These are phyloP conservation scores for Trichoderma sp. DNA, from an alignment of 2,329 filamentous ascomycete species.

Conservation along the genomic window DNA sequence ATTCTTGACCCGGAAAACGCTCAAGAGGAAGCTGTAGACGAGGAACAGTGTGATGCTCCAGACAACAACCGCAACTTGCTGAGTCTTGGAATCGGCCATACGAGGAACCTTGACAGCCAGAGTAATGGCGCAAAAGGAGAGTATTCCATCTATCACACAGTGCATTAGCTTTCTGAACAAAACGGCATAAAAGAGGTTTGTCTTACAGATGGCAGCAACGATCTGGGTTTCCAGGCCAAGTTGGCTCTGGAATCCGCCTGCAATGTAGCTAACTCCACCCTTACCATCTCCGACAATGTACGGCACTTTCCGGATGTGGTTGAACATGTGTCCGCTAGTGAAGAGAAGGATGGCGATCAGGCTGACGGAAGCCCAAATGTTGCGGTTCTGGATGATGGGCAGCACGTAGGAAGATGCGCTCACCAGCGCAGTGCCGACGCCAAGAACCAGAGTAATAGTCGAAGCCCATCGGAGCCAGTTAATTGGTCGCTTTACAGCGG, in stretches of 20 bases:
- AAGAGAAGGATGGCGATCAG: conserved; percentile 88
- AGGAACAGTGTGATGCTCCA: conserved; percentile 76
- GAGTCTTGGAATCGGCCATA: conserved; percentile 70
- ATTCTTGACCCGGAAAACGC: conserved; percentile 93
- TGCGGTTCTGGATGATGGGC: conserved; percentile 83
- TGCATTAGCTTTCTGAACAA: conserved; percentile 24
- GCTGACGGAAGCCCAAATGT: conserved; percentile 88
- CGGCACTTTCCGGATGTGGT: conserved; percentile 93
- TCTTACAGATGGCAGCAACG: conserved; percentile 87
- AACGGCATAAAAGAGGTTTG: neutral
- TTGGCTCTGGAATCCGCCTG: conserved; percentile 88
- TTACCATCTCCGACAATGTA: conserved; percentile 83
- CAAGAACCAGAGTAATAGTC: conserved; percentile 66
- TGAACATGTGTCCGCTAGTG: conserved; percentile 98
- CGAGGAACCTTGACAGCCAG: conserved; percentile 90
- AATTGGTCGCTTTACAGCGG: conserved; percentile 75
- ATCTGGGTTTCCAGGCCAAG: conserved; percentile 95
- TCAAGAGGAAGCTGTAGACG: conserved; percentile 92
- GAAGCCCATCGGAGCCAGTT: conserved; percentile 78
- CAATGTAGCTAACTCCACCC: conserved; percentile 87
- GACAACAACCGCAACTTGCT: conserved; percentile 76
- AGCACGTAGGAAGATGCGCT: conserved; percentile 76
- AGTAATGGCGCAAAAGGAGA: conserved; percentile 89
- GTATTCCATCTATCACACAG: conserved; percentile 55
- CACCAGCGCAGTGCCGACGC: conserved; percentile 63